Conservation (phyloP, 805 yeast genomes). For the Wickerhamomyces silvicola region DNA sequence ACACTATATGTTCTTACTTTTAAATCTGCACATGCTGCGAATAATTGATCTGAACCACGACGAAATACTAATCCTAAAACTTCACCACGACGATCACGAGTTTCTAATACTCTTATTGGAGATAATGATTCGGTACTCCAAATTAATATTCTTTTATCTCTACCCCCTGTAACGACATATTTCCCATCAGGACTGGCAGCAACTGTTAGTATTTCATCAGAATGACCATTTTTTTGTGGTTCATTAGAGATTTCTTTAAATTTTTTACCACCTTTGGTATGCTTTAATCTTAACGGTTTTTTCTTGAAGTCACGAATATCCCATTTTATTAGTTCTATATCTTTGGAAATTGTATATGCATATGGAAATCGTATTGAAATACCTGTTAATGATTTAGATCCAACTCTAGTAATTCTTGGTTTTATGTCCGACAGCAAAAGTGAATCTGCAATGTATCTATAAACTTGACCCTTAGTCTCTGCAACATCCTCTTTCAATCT, state of each 20-base stretch:
- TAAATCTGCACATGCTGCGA: constrained; percentile 89
- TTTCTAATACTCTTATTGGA: constrained; percentile 70
- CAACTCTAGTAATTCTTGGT: constrained; percentile 47
- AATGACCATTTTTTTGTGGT: constrained; percentile 63
- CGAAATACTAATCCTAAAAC: constrained; percentile 74
- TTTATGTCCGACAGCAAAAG: constrained; percentile 35
- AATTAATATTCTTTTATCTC: constrained; percentile 70
- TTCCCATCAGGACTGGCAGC: constrained; percentile 86
- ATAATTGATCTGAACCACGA: constrained; percentile 74
- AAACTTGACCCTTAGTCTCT: constrained; percentile 79
- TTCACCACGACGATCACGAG: constrained; percentile 63
- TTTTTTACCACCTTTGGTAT: constrained; percentile 55
- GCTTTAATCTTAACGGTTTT: constrained; percentile 62
- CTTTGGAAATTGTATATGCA: constrained; percentile 79
- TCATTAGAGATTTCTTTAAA: constrained; percentile 34
- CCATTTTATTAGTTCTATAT: constrained; percentile 76
- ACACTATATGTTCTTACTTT: constrained; percentile 83
- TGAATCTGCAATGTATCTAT: constrained; percentile 54
- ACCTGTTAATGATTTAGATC: constrained; percentile 49
- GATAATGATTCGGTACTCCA: constrained; percentile 81
- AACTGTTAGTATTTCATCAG: constrained; percentile 66
- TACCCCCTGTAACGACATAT: constrained; percentile 87
- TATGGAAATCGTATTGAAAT: constrained; percentile 33
- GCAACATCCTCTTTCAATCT: constrained; percentile 86
- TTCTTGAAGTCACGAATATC: constrained; percentile 46